Evolutionary conservation across 768 basidiomycete genomes (phyloP), one percentile per base, ranked within the genome.

Genomic region (Rhodotorula graminis): DNA sequence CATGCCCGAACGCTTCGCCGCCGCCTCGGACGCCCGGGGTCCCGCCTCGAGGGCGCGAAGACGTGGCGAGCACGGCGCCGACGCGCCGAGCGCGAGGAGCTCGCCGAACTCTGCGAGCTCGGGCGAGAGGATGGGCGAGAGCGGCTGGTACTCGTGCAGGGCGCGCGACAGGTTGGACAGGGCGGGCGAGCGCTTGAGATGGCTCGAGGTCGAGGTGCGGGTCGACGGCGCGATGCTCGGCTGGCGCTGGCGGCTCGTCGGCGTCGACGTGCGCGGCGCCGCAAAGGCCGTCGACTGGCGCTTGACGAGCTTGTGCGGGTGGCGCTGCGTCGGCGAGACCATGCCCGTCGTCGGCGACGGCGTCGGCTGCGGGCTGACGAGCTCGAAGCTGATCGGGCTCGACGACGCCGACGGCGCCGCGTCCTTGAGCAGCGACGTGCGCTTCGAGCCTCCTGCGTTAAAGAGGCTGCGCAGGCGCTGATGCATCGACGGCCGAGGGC

Each of bases 131-230:
- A 25, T 27, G 9, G 49, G 52, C 40, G 50, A 50, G 21, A 44
- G 21, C 23, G 33, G 58, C 4, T 60, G 61, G 42, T 55, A 29
- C 2, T 57, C 66, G 31, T 47, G n/a, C 19, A 67, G 62, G 15
- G 66, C 65, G 31, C 66, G 55, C 0, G 56, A 57, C 61, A 72
- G 50, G 37, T 37, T 37, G 8, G 71, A 68, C 33, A 47, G 57
- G 44, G 66, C 71, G 27, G n/a, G 40, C 42, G 71, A 72, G 27
- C 71, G 55, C 44, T 59, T 72, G 21, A 72, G 50, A 15, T 57
- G 40, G 56, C 65, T 67, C 15, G 59, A 42, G 3, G 23, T 27
- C 10, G 50, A 27, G 8, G 50, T 25, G 16, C 18, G 27, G 0
- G 23, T n/a, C 47, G 61, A 52, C 6, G 53, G 50, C 15, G 71